A percentile compares a stretch with the other conserved stretches of the same genome.
These are phyloP conservation scores for Claviceps lovelessii DNA, from an alignment of 2,329 filamentous ascomycete species.

Conservation along the genomic window DNA sequence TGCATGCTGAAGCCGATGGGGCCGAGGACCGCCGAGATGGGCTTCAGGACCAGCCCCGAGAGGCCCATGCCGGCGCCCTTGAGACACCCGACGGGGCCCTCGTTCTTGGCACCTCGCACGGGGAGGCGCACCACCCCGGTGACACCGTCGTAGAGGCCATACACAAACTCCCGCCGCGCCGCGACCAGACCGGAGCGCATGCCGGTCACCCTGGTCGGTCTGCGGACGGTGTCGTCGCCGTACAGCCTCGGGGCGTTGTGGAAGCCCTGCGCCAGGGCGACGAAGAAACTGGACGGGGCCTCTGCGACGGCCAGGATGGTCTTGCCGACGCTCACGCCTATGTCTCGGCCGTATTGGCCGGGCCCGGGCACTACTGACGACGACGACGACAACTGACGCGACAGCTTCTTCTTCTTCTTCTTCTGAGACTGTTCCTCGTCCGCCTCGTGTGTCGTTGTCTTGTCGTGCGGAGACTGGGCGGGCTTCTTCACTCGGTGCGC, in stretches of 20 bases:
- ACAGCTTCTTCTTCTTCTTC: background rate
- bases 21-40: conserved; percentile 45
- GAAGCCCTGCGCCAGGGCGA: conserved; percentile 53
- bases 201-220: conserved; percentile 48
- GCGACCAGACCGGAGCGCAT: conserved; percentile 48
- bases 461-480: too few relatives aligned
- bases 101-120: conserved; percentile 38
- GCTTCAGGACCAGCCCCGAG: conserved; percentile 49
- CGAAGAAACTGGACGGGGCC: conserved; percentile 45
- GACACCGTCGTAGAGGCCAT: conserved; percentile 51
- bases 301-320: conserved; percentile 36
- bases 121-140: conserved; percentile 49
- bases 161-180: conserved; percentile 45
- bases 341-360: conserved; percentile 30
- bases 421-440: background rate
- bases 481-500: conserved; percentile 27
- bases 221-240: conserved; percentile 54
- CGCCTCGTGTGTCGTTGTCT: background rate
- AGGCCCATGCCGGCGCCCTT: conserved; percentile 49
- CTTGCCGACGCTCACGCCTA: conserved; percentile 36
- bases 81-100: conserved; percentile 31
- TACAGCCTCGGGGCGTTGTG: conserved; percentile 58
- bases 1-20: conserved; percentile 50
- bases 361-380: conserved; percentile 4
- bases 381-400: background rate